Evolutionary conservation across 805 yeast genomes (phyloP).

Genomic region (Yarrowia bubula): DNA sequence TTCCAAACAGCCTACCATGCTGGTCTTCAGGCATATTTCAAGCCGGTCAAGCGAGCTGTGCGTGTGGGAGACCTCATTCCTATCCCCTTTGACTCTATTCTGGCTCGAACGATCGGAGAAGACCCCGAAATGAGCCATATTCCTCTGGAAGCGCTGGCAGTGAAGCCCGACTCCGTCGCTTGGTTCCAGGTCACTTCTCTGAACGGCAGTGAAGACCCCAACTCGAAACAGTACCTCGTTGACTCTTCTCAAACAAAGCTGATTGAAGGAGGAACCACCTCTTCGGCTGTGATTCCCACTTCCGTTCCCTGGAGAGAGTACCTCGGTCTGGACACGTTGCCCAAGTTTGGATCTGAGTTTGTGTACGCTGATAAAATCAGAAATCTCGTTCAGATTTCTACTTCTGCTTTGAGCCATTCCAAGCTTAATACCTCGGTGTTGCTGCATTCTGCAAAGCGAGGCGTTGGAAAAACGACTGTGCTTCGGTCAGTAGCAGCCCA

Average conservation of each 20-base stretch:
- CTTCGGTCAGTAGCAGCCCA: constrained; percentile 54
- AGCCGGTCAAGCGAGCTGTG: constrained; percentile 56
- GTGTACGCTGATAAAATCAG: constrained; percentile 51
- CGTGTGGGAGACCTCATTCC: constrained; percentile 69
- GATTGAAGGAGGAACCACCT: constrained; percentile 62
- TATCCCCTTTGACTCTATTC: constrained; percentile 66
- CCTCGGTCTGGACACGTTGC: constrained; percentile 31
- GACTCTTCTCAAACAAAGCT: constrained; percentile 69
- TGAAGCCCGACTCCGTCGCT: constrained; percentile 68
- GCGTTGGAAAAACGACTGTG: constrained; percentile 73
- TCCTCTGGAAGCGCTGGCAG: constrained; percentile 42
- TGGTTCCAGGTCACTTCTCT: constrained; percentile 73
- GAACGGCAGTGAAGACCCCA: constrained; percentile 25
- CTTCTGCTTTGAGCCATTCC: constrained; percentile 35
- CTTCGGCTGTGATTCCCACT: constrained; percentile 35
- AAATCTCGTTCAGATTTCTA: constrained; percentile 54
- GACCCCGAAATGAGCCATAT: constrained; percentile 31
- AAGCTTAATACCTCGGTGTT: constrained; percentile 60
- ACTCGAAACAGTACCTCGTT: constrained; percentile 46
- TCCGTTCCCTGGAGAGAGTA: constrained; percentile 49
- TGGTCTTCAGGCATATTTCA: constrained; percentile 62
- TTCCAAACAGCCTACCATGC: constrained; percentile 60
- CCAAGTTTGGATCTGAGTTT: constrained; percentile 48
- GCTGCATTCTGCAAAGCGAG: constrained; percentile 66
- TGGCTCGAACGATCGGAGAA: constrained; percentile 49